Evolutionary conservation across 768 basidiomycete species (phyloP).

Genomic region (Imleria badia): DNA sequence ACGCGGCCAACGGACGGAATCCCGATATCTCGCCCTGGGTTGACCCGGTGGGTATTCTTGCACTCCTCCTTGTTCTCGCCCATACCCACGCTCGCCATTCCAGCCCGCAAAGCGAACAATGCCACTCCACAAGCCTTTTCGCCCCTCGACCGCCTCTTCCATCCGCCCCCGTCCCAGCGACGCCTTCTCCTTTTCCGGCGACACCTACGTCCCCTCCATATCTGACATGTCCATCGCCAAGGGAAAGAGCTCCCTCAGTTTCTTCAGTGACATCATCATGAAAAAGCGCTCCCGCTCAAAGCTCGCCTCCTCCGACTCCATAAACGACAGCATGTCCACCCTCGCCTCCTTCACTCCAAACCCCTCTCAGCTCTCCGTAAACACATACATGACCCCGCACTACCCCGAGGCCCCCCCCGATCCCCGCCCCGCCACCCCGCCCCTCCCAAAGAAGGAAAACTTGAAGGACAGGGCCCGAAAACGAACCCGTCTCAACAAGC

Average conservation of each 20-base stretch:
- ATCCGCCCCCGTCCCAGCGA: conserved; percentile 31
- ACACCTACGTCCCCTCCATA: conserved; percentile 29
- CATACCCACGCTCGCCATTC: conserved; percentile 9
- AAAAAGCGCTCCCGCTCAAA: conserved; percentile 41
- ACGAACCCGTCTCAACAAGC: conserved; percentile 23
- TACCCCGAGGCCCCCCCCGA: background rate
- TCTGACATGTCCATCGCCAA: conserved; percentile 41
- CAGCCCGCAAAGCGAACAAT: conserved; percentile 22
- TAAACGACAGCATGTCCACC: conserved; percentile 27
- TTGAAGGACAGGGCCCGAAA: conserved; percentile 17
- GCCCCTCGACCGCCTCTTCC: conserved; percentile 35
- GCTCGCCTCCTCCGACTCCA: conserved; percentile 37
- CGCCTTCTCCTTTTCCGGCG: conserved; percentile 27
- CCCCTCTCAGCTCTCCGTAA: conserved; percentile 27
- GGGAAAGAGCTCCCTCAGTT: conserved; percentile 46
- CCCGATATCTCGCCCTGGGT: conserved; percentile 23
- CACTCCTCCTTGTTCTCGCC: background rate
- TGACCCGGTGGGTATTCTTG: conserved; percentile 12
- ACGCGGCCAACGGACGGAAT: background rate
- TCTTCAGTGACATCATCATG: conserved; percentile 42
- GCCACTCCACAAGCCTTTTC: conserved; percentile 31
- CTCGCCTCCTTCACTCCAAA: conserved; percentile 42
- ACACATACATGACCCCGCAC: conserved; percentile 17
- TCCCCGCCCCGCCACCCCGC: conserved; percentile 6
- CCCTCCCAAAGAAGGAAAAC: conserved; percentile 31